These are phyloP conservation scores for Trichoderma asperellum DNA, from an alignment of 2,329 filamentous ascomycete genomes.

Conservation along the genomic window DNA sequence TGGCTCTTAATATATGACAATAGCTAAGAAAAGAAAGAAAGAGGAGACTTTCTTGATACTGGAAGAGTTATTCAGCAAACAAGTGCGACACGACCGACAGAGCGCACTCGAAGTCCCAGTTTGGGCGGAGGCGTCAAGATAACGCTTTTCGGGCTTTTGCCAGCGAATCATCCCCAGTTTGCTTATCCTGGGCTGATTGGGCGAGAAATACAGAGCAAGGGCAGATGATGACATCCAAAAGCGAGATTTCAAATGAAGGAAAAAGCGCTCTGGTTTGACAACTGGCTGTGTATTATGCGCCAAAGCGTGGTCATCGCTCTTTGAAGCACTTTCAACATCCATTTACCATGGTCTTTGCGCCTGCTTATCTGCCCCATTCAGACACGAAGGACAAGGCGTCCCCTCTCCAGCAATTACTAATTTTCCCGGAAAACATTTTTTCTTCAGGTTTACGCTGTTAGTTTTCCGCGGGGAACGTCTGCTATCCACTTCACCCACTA, in stretches of 20 bases:
- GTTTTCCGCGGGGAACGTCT: conserved; percentile 24
- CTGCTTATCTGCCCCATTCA: conserved; percentile 9
- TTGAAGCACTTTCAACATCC: background rate
- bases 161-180: background rate
- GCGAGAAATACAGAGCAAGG: background rate
- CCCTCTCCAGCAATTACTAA: background rate
- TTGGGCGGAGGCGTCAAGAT: background rate
- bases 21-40: background rate
- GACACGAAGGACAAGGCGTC: background rate
- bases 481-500: background rate
- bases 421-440: background rate
- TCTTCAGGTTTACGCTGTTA: background rate
- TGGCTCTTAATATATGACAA: background rate
- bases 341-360: background rate
- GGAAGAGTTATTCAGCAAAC: background rate
- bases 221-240: background rate
- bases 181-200: conserved; percentile 2
- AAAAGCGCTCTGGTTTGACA: background rate
- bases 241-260: background rate
- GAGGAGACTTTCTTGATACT: background rate
- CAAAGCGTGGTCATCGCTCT: background rate
- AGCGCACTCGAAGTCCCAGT: background rate
- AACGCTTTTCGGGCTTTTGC: background rate
- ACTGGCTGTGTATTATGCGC: background rate
- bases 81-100: background rate